Evolutionary conservation across 257 asterid species (phyloP).

Genomic region (Orobanche coerulescens): DNA sequence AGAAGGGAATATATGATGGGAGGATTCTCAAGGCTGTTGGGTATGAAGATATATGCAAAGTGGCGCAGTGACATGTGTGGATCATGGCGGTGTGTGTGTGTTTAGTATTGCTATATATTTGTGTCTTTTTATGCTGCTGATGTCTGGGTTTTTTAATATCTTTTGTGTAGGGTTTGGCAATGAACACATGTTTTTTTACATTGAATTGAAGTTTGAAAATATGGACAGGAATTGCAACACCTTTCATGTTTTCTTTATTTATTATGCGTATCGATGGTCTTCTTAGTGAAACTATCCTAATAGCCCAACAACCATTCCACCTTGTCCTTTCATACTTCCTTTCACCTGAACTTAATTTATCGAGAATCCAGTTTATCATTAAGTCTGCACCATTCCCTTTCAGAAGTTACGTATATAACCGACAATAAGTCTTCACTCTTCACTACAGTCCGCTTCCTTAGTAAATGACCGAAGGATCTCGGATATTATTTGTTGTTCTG

Average conservation of each 20-base stretch:
- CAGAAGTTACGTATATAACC: too few relatives aligned
- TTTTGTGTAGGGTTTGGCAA: neutral
- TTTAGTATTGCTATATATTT: neutral
- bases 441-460: too few relatives aligned
- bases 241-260: neutral
- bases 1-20: slow-evolving; percentile 84
- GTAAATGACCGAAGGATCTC: too few relatives aligned
- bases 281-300: too few relatives aligned
- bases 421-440: too few relatives aligned
- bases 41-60: slow-evolving; percentile 82
- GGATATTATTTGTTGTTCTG: too few relatives aligned
- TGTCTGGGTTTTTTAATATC: neutral
- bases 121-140: neutral
- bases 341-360: too few relatives aligned
- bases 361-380: too few relatives aligned
- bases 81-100: neutral
- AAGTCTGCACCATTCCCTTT: too few relatives aligned
- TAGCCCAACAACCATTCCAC: too few relatives aligned
- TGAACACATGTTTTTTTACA: neutral
- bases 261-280: neutral
- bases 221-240: too few relatives aligned
- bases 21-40: slow-evolving; percentile 76
- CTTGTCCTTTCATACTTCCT: too few relatives aligned
- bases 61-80: slow-evolving; percentile 33
- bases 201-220: neutral